Evolutionary conservation across 306 rosid species (phyloP), one percentile per base, ranked within the genome.

Genomic region (Mimosa pudica): DNA sequence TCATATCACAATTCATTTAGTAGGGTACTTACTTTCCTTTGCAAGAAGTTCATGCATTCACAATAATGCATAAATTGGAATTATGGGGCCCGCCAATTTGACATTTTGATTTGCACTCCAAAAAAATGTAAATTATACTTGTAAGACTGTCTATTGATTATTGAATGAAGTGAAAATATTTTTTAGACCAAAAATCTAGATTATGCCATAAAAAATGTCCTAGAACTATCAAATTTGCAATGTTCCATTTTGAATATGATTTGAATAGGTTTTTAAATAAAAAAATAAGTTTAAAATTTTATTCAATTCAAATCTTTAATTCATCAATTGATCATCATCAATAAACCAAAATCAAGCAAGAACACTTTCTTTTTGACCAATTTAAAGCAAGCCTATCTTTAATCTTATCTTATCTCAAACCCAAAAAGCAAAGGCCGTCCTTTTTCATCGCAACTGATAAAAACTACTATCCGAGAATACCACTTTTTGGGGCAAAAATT

Each of bases 351-450:
- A 69, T 75, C 86, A 79, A 72, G 80, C 4, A 49, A 49, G 52
- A 71, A 33, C 75, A 47, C 77, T 64, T 76, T 44, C 88, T 76
- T 85, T 85, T 82, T 82, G 86, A 85, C 86, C 70, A 79, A 76
- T 1, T 32, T 18, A 75, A 80, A 80, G 75, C 82, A 80, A 73
- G 70, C 76, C 35, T 82, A 86, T 82, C 63, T 57, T 57, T 18
- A 18, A 57, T 57, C 89, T 81, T 82, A 79, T 85, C 86, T 71
- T 78, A 82, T 85, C 88, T 35, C 54, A 30, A 16, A 44, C 54
- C 8, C 8, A 60, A 60, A 42, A 85, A 82, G 80, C 82, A 47
- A 71, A 75, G 51, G 80, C 18, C 32, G 38, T 60, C 14, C 68
- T 58, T 79, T 79, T 79, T 79, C 83, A 48, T 66, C 77, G 72